Evolutionary conservation across 2,329 filamentous ascomycete genomes (phyloP), one percentile per base, ranked within the genome.

Genomic region (Ophiocordyceps unilateralis): DNA sequence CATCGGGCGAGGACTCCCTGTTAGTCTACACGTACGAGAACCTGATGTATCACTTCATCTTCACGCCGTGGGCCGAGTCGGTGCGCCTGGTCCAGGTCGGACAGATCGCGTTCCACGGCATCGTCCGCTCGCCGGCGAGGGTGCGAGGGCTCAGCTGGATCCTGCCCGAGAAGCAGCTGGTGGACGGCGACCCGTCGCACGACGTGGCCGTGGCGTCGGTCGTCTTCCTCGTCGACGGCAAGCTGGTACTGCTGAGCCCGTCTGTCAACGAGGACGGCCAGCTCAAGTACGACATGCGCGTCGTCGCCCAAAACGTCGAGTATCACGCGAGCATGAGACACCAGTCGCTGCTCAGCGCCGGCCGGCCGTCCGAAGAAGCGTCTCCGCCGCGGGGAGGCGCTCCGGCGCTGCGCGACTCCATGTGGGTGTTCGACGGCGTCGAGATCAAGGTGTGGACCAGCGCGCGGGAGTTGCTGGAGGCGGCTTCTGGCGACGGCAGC

Each of bases 1-100:
- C 83, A 0, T 91, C 88, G 2, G 91, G 89, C 32, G 84, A 93
- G 52, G 91, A 98, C 60, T 96, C 91, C 1, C 70, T 98, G 23
- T 73, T 98, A 26, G 89, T 95, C 11, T 98, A 98, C 59, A 98
- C 91, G 0, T 88, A 94, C 58, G 89, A 96, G 57, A 98, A 98
- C 58, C 73, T 93, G 11, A 71, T 98, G 15, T 91, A 95, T 55
- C 91, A 98, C 58, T 98, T 87, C 58, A 78, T 98, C 46, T 89
- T 98, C 49, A 78, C 83, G 0, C 73, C 78, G 1, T 70, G 76
- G 20, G 69, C 74, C n/a, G 78, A 70, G 15, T 66, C 78, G 20
- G 74, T 93, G 28, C 80, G 78, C 38, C 71, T 96, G 24, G 75
- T 93, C 7, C 87, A 93, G 56, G 88, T 96, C n/a, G 91, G 93